Percentiles rank a stretch among this genome's conserved stretches.
phyloP scores from a whole-genome alignment of 129 eudicot species.

The Pulicaria dysenterica region DNA sequence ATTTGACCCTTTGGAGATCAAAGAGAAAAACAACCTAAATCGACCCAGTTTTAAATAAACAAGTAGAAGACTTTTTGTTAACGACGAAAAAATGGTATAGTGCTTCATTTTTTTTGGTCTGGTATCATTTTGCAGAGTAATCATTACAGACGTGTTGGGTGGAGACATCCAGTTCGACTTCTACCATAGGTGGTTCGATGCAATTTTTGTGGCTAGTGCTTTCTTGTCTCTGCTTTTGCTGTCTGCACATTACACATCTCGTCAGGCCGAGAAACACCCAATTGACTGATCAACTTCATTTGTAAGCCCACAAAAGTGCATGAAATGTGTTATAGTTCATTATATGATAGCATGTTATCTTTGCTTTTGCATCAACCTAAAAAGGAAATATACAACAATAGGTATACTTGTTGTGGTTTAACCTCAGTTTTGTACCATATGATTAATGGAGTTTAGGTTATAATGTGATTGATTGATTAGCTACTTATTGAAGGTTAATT shows the following conservation, averaged over 20 bases:
- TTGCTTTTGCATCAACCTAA: constrained; percentile 11
- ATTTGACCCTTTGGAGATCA: not conserved
- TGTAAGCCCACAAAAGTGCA: constrained; percentile 18
- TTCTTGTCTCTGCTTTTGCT: constrained; percentile 92
- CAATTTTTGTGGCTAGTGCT: constrained; percentile 96
- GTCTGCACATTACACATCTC: constrained; percentile 96
- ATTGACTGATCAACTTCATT: constrained; percentile 46
- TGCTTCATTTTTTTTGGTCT: not conserved
- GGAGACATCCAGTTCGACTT: constrained; percentile 98
- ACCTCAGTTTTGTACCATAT: constrained; percentile 33
- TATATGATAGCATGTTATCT: constrained; percentile 18
- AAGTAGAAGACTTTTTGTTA: not conserved
- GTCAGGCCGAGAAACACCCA: constrained; percentile 96
- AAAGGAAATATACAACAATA: constrained; percentile 23
- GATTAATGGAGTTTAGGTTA: constrained; percentile 27
- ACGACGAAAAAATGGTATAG: not conserved
- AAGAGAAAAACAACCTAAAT: not conserved
- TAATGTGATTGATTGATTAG: constrained; percentile 6
- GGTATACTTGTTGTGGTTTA: constrained; percentile 11
- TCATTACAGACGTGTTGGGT: constrained; percentile 93
- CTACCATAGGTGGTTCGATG: constrained; percentile 98
- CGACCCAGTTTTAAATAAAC: not conserved
- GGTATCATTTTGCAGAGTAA: constrained; percentile 58
- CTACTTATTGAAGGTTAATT: not conserved
- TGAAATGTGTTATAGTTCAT: constrained; percentile 26